These are phyloP conservation scores for Blechomonas ayalai DNA, from an alignment of 208 protist species.

Conservation along the genomic window DNA sequence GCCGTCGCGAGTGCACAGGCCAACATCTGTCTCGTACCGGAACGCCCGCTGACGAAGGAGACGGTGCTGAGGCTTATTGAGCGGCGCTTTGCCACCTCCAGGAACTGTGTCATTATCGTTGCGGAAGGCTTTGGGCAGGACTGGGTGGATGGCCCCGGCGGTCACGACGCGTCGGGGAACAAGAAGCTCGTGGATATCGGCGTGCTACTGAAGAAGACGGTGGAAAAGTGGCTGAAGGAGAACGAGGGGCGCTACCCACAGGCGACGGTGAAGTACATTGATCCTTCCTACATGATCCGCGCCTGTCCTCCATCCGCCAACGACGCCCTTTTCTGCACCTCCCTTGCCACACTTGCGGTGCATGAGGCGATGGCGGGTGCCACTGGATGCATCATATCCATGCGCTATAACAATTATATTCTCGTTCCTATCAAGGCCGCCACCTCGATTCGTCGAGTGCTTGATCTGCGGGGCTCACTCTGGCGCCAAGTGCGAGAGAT, in stretches of 20 bases:
- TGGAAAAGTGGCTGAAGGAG: constrained; percentile 75
- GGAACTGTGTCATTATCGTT: constrained; percentile 92
- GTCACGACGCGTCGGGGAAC: constrained; percentile 90
- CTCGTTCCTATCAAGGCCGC: constrained; percentile 84
- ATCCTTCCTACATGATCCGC: constrained; percentile 95
- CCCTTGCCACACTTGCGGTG: constrained; percentile 81
- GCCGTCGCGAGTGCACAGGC: constrained; percentile 87
- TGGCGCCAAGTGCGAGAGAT: constrained; percentile 88
- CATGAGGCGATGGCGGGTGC: constrained; percentile 88
- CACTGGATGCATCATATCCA: constrained; percentile 83
- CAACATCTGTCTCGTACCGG: constrained; percentile 91
- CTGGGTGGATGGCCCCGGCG: constrained; percentile 45
- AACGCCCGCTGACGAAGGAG: constrained; percentile 83
- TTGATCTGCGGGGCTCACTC: constrained; percentile 68
- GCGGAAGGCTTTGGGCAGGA: constrained; percentile 93
- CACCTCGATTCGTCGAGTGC: constrained; percentile 76
- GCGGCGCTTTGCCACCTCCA: constrained; percentile 60
- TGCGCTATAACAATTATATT: constrained; percentile 90
- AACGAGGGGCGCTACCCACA: constrained; percentile 59
- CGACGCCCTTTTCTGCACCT: constrained; percentile 87
- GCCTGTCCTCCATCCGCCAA: constrained; percentile 84
- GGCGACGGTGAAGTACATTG: constrained; percentile 92
- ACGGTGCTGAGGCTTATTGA: constrained; percentile 75
- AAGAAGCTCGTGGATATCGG: constrained; percentile 91
- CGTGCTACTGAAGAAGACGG: constrained; percentile 74